phyloP scores from a whole-genome alignment of 1,139 yeast genomes.

The Saccharomyces pastorianus region DNA sequence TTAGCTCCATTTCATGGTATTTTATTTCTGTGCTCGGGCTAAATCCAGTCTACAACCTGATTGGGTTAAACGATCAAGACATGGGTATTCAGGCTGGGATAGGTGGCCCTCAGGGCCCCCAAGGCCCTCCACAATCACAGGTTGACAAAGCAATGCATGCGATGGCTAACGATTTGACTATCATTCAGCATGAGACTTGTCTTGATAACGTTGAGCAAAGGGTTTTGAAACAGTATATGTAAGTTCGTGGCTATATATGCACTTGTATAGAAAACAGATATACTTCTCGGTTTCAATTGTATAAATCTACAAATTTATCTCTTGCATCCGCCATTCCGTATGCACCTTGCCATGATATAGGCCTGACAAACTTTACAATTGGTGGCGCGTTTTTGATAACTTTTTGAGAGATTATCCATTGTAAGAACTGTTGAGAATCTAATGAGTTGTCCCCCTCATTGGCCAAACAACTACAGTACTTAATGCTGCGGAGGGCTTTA shows the following conservation, averaged over 20 bases:
- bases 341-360: slow-evolving; percentile 77
- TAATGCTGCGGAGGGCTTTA: slow-evolving; percentile 13
- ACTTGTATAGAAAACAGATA: not conserved
- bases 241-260: slow-evolving; percentile 66
- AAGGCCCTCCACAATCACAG: slow-evolving; percentile 50
- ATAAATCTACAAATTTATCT: not conserved
- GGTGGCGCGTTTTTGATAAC: slow-evolving; percentile 17
- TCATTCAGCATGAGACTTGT: slow-evolving; percentile 50
- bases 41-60: slow-evolving; percentile 65
- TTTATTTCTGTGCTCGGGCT: slow-evolving; percentile 83
- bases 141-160: slow-evolving; percentile 45
- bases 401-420: not conserved
- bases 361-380: slow-evolving; percentile 39
- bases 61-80: slow-evolving; percentile 47
- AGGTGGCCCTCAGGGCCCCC: slow-evolving; percentile 34
- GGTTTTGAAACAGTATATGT: slow-evolving; percentile 36
- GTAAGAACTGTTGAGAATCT: slow-evolving; percentile 60
- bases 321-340: slow-evolving; percentile 56
- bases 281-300: not conserved
- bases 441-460: slow-evolving; percentile 84
- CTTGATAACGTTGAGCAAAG: slow-evolving; percentile 62
- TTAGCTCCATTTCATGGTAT: slow-evolving; percentile 96
- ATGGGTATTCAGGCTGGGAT: slow-evolving; percentile 29
- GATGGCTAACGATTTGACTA: slow-evolving; percentile 72
- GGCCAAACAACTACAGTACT: slow-evolving; percentile 41